These are phyloP conservation scores for Phialophora expanda DNA, from an alignment of 2,329 filamentous ascomycete genomes.

Conservation along the genomic window DNA sequence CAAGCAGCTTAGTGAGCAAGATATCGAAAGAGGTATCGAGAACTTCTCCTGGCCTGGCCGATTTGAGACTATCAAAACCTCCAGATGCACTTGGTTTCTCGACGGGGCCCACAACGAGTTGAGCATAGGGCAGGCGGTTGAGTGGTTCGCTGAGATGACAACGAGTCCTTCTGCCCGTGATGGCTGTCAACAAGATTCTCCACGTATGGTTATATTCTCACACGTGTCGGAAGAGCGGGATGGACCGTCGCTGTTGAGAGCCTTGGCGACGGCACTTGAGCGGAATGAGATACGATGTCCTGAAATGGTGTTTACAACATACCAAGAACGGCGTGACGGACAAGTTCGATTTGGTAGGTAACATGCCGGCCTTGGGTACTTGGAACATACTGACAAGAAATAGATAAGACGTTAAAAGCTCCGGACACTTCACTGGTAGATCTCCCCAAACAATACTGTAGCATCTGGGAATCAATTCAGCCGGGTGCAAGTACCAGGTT, in stretches of 20 bases:
- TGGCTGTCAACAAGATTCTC: neutral
- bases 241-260: neutral
- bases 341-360: neutral
- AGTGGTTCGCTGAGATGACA: neutral
- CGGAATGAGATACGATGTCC: neutral
- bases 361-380: neutral
- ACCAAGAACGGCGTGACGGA: neutral
- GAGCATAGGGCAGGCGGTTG: neutral
- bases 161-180: neutral
- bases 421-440: neutral
- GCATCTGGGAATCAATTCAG: neutral
- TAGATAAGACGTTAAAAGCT: neutral
- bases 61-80: neutral
- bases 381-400: neutral
- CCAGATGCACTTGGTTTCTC: neutral
- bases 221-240: neutral
- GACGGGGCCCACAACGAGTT: neutral
- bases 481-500: neutral
- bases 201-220: neutral
- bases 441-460: neutral
- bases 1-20: neutral
- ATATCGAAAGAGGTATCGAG: constrained; percentile 1
- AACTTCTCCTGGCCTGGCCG: neutral
- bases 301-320: neutral
- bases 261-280: neutral